Evolutionary conservation across 306 rosid species (phyloP), one percentile per base, ranked within the genome.

Genomic region (Carpinus viminea): DNA sequence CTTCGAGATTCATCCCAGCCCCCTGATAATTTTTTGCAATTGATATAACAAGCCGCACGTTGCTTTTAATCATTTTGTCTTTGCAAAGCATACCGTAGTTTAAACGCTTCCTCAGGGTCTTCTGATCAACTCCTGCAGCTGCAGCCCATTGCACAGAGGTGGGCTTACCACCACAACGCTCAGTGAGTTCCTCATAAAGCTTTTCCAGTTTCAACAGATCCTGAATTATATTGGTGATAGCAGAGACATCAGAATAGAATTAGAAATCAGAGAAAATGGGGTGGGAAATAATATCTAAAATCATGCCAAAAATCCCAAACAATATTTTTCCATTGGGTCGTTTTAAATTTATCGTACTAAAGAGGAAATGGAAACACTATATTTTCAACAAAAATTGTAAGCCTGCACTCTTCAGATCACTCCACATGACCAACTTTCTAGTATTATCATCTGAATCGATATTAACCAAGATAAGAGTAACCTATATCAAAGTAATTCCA

Each of bases 11-110:
- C 97, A 95, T 91, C 79, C 98, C 98, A 75, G 82, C 83, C 72
- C 98, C 97, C 83, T 89, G 97, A 83, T 89, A 95, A 79, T 88
- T 92, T 86, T 91, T 95, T 26, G 98, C 98, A 79, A 95, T 90
- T 72, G 98, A 95, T 88, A 95, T 95, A 77, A 95, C 98, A 70
- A 95, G 96, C 66, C 98, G 85, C 71, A 95, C 78, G 80, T 95
- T 95, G 86, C 98, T 95, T 81, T 90, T 95, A 79, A 95, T 87
- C 98, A 95, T 95, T 83, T 83, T 92, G 86, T 95, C 98, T 86
- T 95, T 95, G 91, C 97, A 95, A 43, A 62, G 78, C 75, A 62
- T 81, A 70, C 98, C 98, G 74, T 92, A 78, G 79, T 90, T 89
- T 84, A 95, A 72, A 34, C 93, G 97, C 82, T 60, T 86, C 82